Conservation (phyloP, 2,329 filamentous ascomycete species). For the Penicillium rolfsii region DNA sequence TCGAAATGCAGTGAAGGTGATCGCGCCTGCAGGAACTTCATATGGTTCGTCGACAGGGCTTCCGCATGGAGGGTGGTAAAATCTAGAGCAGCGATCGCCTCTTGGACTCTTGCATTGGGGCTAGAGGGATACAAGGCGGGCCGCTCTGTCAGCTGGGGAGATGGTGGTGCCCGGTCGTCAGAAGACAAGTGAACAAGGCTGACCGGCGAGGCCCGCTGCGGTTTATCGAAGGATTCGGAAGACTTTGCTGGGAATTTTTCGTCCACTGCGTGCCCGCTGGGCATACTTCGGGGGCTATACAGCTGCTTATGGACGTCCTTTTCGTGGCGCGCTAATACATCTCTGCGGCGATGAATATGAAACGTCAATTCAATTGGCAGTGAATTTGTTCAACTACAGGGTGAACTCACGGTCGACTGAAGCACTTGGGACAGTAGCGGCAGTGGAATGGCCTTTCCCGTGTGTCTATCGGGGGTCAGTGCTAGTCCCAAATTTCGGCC, state of each 20-base stretch:
- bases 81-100: background rate
- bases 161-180: too few relatives aligned
- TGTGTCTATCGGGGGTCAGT: background rate
- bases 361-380: background rate
- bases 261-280: too few relatives aligned
- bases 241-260: too few relatives aligned
- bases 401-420: background rate
- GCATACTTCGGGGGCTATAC: background rate
- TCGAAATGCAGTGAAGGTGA: too few relatives aligned
- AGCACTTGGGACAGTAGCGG: background rate
- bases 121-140: too few relatives aligned
- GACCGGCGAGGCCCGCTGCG: background rate
- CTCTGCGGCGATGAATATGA: background rate
- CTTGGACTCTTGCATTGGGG: background rate
- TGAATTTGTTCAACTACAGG: background rate
- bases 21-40: background rate
- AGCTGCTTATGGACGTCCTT: background rate
- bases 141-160: too few relatives aligned
- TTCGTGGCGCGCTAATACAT: background rate
- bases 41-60: background rate
- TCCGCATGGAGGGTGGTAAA: background rate
- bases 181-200: too few relatives aligned
- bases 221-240: background rate
- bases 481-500: too few relatives aligned
- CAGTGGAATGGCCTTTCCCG: background rate